Base-by-base conservation (phyloP, 768 basidiomycete genomes). In the Coprinopsis cinerea region DNA sequence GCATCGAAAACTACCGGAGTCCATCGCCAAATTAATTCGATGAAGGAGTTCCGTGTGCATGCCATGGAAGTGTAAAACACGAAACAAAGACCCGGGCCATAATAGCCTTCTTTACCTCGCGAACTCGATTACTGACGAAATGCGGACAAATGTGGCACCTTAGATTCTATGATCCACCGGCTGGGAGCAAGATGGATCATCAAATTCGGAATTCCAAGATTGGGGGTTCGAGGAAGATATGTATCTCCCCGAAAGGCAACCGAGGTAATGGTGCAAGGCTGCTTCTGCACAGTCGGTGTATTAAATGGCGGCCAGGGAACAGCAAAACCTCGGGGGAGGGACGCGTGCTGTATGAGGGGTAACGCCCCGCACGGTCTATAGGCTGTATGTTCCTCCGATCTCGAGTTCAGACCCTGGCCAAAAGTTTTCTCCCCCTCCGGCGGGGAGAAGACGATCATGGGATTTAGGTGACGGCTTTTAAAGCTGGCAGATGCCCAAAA, bases 161-260 rank as follows among this genome's bases (percentile, higher is more conserved):
- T 26, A 46, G 44, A 32, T 45, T 45, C 44, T 36, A 17, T 44
- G 50, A 51, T 51, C 44, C 44, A 51, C 28, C 6, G 17, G 24
- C 35, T 39, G 42, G 32, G 32, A 45, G 34, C 32, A 43, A 36
- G 40, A 45, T 32, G 36, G 34, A 25, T 45, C 44, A 51, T 45
- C 50, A 51, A 40, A 44, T 46, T 60, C 45, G 51, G 53, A 51
- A 49, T 55, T 57, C 57, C 53, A 41, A 46, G 55, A 56, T 36
- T 9, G 36, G n/a, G 52, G 43, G 55, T 36, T 51, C 57, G 57
- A 64, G 60, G 57, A 57, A 65, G 53, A 54, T 55, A 64, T 59
- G 32, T 45, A 27, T 28, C 41, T 59, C 59, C 62, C 66, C 56
- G 57, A 64, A 62, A 45, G 53, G 60, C 58, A 61, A 57, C 61